A percentile compares a stretch with the other conserved stretches of the same genome.
These are phyloP conservation scores for Skeletonema potamos DNA, from an alignment of 108 stramenopile species.

Conservation along the genomic window DNA sequence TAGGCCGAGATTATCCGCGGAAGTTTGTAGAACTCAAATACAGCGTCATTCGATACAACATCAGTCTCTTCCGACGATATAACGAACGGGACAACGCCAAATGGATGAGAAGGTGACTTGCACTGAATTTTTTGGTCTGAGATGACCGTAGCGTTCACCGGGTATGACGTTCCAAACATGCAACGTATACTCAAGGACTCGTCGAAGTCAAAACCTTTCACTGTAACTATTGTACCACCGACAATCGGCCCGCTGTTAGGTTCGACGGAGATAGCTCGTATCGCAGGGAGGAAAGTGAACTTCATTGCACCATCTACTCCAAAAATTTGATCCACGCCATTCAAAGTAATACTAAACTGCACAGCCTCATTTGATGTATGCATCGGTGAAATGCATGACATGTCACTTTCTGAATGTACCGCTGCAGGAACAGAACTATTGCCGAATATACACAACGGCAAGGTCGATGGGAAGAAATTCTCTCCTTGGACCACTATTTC, in stretches of 20 bases:
- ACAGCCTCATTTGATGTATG: constrained; percentile 1
- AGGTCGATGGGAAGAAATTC: constrained; percentile 5
- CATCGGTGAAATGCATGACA: constrained; percentile 34
- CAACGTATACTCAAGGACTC: constrained; percentile 12
- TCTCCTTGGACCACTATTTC: constrained; percentile 30
- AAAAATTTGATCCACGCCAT: constrained; percentile 18
- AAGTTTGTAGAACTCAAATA: constrained; percentile 31
- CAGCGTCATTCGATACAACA: constrained; percentile 9
- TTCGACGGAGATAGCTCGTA: constrained; percentile 18
- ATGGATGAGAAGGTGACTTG: constrained; percentile 33
- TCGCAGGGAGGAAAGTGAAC: constrained; percentile 14
- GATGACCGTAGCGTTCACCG: constrained; percentile 1
- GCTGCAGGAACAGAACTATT: constrained; percentile 10
- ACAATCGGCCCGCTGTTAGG: constrained; percentile 29
- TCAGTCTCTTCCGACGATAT: constrained; percentile 7
- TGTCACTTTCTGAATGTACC: constrained; percentile 16
- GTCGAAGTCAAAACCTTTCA: constrained; percentile 26
- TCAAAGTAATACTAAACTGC: constrained; percentile 27
- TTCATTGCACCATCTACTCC: background rate
- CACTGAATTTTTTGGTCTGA: constrained; percentile 26
- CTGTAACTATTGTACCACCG: constrained; percentile 40
- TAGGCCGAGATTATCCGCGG: constrained; percentile 16
- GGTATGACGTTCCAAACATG: constrained; percentile 10
- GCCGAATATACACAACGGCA: constrained; percentile 23
- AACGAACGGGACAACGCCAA: constrained; percentile 22